A percentile compares a stretch with the other conserved stretches of the same genome.
These are phyloP conservation scores for Termitomyces sp. DNA, from an alignment of 768 basidiomycete genomes.

Conservation along the genomic window DNA sequence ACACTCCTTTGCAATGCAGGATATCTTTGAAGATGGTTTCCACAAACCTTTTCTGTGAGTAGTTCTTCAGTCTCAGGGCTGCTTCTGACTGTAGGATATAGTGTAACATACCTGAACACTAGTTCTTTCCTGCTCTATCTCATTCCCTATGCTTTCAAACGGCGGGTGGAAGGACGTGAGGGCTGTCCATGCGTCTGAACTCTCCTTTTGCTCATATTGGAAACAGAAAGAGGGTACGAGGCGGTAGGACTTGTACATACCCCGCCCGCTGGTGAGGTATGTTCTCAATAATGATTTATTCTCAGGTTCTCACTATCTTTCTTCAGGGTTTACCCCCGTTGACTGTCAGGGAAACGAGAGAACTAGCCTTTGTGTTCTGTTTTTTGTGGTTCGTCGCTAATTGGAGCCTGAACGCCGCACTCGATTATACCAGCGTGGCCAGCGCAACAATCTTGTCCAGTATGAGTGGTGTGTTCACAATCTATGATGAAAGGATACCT, in stretches of 20 bases:
- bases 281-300: neutral
- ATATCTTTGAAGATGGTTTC: constrained; percentile 59
- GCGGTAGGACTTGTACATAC: constrained; percentile 17
- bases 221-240: constrained; percentile 21
- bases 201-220: neutral
- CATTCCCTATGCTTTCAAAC: constrained; percentile 40
- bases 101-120: constrained; percentile 89
- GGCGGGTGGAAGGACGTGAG: constrained; percentile 9
- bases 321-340: constrained; percentile 34
- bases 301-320: neutral
- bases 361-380: constrained; percentile 78
- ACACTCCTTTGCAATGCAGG: constrained; percentile 26
- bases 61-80: neutral
- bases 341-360: constrained; percentile 67
- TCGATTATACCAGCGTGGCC: constrained; percentile 90
- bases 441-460: constrained; percentile 88
- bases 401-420: constrained; percentile 81
- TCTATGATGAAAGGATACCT: neutral
- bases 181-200: neutral
- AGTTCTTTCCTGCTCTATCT: constrained; percentile 86
- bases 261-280: constrained; percentile 1
- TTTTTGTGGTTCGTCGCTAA: constrained; percentile 94
- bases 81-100: constrained; percentile 23
- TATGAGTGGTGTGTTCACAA: constrained; percentile 69
- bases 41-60: constrained; percentile 84